These are phyloP conservation scores for Knoxdaviesia proteae DNA, from an alignment of 2,329 filamentous ascomycete species.

Conservation along the genomic window DNA sequence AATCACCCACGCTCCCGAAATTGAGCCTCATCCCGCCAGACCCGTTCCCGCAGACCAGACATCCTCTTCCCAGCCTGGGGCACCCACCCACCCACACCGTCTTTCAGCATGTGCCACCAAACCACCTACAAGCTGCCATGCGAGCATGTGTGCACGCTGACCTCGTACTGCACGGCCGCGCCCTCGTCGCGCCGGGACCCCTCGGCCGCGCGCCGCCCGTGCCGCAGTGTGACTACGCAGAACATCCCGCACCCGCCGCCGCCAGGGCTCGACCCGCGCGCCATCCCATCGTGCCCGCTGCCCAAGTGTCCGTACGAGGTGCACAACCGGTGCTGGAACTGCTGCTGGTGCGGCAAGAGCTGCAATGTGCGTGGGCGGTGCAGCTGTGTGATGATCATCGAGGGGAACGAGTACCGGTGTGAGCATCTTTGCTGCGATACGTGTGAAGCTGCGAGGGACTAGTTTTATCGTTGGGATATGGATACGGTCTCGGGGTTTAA, in stretches of 20 bases:
- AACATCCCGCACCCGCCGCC: slow-evolving; percentile 26
- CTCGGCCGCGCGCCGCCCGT: slow-evolving; percentile 14
- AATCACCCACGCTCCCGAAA: too few species aligned
- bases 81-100: slow-evolving; percentile 1
- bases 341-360: slow-evolving; percentile 34
- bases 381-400: slow-evolving; percentile 29
- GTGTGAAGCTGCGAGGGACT: slow-evolving; percentile 18
- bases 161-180: slow-evolving; percentile 23
- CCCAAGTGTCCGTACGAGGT: slow-evolving; percentile 26
- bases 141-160: slow-evolving; percentile 25
- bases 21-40: too few species aligned
- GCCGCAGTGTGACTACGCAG: slow-evolving; percentile 20
- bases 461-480: neutral
- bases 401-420: slow-evolving; percentile 25
- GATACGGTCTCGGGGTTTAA: neutral
- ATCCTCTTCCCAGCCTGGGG: neutral
- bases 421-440: slow-evolving; percentile 32
- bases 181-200: slow-evolving; percentile 9
- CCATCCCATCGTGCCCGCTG: slow-evolving; percentile 21
- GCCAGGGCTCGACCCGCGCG: slow-evolving; percentile 15
- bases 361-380: slow-evolving; percentile 28
- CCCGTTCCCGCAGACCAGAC: neutral
- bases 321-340: slow-evolving; percentile 29
- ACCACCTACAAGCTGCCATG: slow-evolving; percentile 28
- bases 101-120: slow-evolving; percentile 23